These are phyloP conservation scores for Gracilaria caudata DNA, from an alignment of 23 red algal genomes.

Conservation along the genomic window DNA sequence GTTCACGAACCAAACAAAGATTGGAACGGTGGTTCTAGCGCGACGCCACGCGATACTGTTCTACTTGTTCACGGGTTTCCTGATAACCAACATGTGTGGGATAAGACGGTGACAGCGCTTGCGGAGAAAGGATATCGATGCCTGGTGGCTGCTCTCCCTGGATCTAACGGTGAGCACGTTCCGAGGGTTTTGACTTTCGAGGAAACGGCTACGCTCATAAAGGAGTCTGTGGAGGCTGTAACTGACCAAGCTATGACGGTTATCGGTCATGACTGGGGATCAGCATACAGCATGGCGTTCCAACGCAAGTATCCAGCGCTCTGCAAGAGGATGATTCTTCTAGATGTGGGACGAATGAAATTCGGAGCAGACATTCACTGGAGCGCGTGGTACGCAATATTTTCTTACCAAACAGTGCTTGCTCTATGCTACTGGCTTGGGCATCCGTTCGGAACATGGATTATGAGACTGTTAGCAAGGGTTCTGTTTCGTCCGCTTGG, in stretches of 20 bases:
- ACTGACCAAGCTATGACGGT: conserved; percentile 24
- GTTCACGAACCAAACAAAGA: conserved; percentile 4
- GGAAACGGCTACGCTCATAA: background rate
- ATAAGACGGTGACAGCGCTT: background rate
- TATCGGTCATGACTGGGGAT: conserved; percentile 51
- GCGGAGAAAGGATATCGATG: conserved; percentile 30
- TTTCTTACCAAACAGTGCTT: conserved; percentile 31
- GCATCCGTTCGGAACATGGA: conserved; percentile 25
- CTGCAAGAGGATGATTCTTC: conserved; percentile 13
- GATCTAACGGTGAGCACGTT: conserved; percentile 18
- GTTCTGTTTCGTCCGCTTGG: background rate
- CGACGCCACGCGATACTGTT: conserved; percentile 23
- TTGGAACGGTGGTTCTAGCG: background rate
- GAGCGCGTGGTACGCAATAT: background rate
- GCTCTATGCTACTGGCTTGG: conserved; percentile 17
- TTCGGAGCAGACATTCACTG: background rate
- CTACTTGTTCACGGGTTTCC: conserved; percentile 48
- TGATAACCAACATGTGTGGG: conserved; percentile 18
- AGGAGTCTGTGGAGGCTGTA: background rate
- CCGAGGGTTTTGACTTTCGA: background rate
- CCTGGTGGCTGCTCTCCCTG: conserved; percentile 29
- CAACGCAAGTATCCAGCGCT: background rate
- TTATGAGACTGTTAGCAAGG: background rate
- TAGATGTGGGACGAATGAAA: conserved; percentile 40
- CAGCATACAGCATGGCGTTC: conserved; percentile 6